phyloP scores from a whole-genome alignment of 371 early-diverging fungal genomes.

The Apophysomyces sp. region DNA sequence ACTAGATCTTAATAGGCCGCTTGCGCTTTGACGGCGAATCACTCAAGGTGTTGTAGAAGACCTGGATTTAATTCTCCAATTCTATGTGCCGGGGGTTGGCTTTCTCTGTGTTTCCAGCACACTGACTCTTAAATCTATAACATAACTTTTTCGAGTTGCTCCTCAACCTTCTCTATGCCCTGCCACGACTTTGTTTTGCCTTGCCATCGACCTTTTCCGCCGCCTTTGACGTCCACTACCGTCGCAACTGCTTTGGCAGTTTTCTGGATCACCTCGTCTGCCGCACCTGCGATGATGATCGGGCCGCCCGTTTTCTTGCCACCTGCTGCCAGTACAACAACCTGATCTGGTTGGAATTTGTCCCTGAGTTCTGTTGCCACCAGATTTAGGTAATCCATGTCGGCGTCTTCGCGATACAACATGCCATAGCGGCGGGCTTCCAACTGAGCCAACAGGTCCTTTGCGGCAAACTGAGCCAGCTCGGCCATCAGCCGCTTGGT shows the following conservation, averaged over 20 bases:
- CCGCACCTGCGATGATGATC: slow-evolving; percentile 46
- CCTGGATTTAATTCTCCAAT: background rate
- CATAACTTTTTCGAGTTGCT: background rate
- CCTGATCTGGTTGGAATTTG: slow-evolving; percentile 24
- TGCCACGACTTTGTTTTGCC: slow-evolving; percentile 64
- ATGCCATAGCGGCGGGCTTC: slow-evolving; percentile 21
- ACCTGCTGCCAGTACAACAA: slow-evolving; percentile 51
- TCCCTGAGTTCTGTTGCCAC: slow-evolving; percentile 38
- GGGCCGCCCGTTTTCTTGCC: slow-evolving; percentile 54
- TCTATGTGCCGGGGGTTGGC: background rate
- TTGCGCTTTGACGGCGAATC: no score
- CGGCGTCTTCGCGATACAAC: slow-evolving; percentile 61
- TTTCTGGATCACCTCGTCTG: slow-evolving; percentile 48
- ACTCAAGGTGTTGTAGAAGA: no score
- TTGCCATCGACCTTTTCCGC: slow-evolving; percentile 68
- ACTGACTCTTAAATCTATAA: no score
- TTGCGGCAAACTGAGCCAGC: slow-evolving; percentile 45
- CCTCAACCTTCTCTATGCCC: slow-evolving; percentile 33
- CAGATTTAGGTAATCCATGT: slow-evolving; percentile 54
- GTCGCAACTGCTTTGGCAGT: slow-evolving; percentile 35
- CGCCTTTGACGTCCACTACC: slow-evolving; percentile 53
- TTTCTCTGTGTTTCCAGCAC: background rate
- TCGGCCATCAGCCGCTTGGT: slow-evolving; percentile 49
- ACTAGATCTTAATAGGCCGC: no score
- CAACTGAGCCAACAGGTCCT: slow-evolving; percentile 36